Conservation (phyloP, 2,329 filamentous ascomycete genomes). For the Pseudocercospora eumusae region DNA sequence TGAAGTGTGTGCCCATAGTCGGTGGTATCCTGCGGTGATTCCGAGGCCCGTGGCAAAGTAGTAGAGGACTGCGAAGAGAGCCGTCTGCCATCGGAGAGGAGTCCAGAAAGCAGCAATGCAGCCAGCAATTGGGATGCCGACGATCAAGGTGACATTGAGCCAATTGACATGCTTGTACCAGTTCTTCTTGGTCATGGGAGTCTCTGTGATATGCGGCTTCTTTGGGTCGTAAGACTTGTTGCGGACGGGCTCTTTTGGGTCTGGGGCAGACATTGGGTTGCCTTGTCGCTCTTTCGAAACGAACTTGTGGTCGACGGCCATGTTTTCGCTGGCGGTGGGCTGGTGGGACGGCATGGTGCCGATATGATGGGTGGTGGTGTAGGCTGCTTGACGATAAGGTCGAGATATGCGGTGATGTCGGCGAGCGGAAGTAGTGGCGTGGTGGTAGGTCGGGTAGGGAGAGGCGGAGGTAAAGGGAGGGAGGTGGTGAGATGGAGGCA, state of each 20-base stretch:
- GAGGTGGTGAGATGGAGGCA: not conserved
- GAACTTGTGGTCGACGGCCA: constrained; percentile 24
- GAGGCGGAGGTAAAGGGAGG: not conserved
- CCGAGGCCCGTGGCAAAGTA: constrained; percentile 70
- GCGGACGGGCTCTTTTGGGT: constrained; percentile 52
- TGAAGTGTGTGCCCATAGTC: constrained; percentile 82
- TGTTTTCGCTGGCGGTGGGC: constrained; percentile 40
- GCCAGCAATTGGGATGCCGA: constrained; percentile 73
- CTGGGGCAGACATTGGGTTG: constrained; percentile 8
- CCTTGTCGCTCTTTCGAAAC: constrained; percentile 23
- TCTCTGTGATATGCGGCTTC: constrained; percentile 85
- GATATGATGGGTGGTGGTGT: constrained; percentile 6
- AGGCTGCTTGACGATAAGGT: constrained; percentile 1
- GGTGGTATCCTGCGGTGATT: constrained; percentile 65
- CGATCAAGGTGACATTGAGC: constrained; percentile 81
- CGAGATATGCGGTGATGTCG: not conserved
- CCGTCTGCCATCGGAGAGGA: constrained; percentile 70
- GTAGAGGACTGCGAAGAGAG: constrained; percentile 71
- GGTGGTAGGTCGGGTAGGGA: not conserved
- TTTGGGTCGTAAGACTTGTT: constrained; percentile 59
- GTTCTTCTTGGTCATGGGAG: constrained; percentile 76
- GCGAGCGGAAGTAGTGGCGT: constrained; percentile 2
- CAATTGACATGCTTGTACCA: constrained; percentile 94
- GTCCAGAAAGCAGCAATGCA: constrained; percentile 76
- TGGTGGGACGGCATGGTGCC: constrained; percentile 55